These are phyloP conservation scores for Ceratobasidium sp. DNA, from an alignment of 1,284 basidiomycete genomes.

Conservation along the genomic window DNA sequence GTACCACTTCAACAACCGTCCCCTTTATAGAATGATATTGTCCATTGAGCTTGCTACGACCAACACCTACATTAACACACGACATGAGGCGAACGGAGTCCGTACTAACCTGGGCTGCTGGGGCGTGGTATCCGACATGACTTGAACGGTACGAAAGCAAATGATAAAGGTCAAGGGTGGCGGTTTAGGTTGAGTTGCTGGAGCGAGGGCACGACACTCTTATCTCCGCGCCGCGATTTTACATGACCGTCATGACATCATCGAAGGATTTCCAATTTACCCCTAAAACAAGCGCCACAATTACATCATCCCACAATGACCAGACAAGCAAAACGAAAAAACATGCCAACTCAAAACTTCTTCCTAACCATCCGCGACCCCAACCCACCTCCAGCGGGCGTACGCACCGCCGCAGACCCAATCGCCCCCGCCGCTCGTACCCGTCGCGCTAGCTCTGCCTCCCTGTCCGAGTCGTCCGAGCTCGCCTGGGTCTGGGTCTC, in stretches of 20 bases:
- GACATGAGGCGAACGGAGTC: background rate
- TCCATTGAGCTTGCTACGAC: conserved; percentile 52
- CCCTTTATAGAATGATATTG: conserved; percentile 54
- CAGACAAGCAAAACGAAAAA: background rate
- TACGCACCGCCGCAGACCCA: conserved; percentile 38
- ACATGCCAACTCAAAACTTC: conserved; percentile 33
- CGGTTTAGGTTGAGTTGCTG: background rate
- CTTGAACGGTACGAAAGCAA: conserved; percentile 17
- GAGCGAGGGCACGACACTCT: conserved; percentile 25
- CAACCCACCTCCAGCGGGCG: conserved; percentile 39
- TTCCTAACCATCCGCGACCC: conserved; percentile 33
- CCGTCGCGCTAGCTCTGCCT: conserved; percentile 37
- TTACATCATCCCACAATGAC: background rate
- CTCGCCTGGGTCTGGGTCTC: conserved; percentile 37
- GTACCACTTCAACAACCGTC: conserved; percentile 55
- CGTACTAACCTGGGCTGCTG: conserved; percentile 22
- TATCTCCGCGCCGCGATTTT: background rate
- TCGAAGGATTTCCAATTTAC: background rate
- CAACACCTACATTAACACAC: conserved; percentile 23
- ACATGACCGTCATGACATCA: background rate
- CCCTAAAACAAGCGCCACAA: conserved; percentile 6
- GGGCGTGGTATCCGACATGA: conserved; percentile 17
- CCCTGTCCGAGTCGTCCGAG: conserved; percentile 40
- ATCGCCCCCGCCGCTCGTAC: conserved; percentile 36
- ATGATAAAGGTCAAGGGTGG: background rate